Conservation (phyloP, 2,329 filamentous ascomycete genomes). For the Colletotrichum lindemuthianum region DNA sequence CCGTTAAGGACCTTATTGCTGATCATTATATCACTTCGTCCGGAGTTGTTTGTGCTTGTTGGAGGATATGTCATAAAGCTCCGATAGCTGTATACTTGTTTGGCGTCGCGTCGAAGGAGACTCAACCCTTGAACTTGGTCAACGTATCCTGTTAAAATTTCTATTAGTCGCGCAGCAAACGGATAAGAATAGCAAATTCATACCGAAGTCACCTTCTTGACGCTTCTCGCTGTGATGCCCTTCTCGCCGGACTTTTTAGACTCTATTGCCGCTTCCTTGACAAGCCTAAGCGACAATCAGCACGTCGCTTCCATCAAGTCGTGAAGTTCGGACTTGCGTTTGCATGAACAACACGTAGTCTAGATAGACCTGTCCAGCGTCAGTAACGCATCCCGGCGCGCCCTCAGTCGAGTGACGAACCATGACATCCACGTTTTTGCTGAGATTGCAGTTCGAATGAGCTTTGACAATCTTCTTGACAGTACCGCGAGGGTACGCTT, state of each 20-base stretch:
- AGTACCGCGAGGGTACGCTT: slow-evolving; percentile 84
- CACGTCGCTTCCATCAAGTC: slow-evolving; percentile 4
- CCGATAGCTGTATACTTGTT: background rate
- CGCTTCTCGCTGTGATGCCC: slow-evolving; percentile 77
- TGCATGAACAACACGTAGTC: slow-evolving; percentile 87
- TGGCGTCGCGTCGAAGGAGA: background rate
- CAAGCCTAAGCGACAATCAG: slow-evolving; percentile 51
- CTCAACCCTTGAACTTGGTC: slow-evolving; percentile 71
- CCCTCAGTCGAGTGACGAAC: slow-evolving; percentile 57
- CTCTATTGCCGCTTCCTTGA: slow-evolving; percentile 82
- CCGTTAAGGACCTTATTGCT: too few species aligned
- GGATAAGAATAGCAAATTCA: slow-evolving; percentile 41
- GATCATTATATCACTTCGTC: too few species aligned
- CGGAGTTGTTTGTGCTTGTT: background rate
- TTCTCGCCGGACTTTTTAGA: slow-evolving; percentile 79
- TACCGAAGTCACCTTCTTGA: slow-evolving; percentile 82
- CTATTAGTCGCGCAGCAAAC: background rate
- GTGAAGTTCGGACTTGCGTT: slow-evolving; percentile 51
- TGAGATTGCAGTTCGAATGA: slow-evolving; percentile 81
- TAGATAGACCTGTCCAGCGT: slow-evolving; percentile 74
- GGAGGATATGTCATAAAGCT: background rate
- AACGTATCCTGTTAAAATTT: slow-evolving; percentile 64
- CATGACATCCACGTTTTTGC: slow-evolving; percentile 87
- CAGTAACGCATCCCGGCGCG: slow-evolving; percentile 42
- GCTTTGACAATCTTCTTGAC: slow-evolving; percentile 92